Evolutionary conservation across 2,329 filamentous ascomycete genomes (phyloP).

Genomic region (Penicillium thymicola): DNA sequence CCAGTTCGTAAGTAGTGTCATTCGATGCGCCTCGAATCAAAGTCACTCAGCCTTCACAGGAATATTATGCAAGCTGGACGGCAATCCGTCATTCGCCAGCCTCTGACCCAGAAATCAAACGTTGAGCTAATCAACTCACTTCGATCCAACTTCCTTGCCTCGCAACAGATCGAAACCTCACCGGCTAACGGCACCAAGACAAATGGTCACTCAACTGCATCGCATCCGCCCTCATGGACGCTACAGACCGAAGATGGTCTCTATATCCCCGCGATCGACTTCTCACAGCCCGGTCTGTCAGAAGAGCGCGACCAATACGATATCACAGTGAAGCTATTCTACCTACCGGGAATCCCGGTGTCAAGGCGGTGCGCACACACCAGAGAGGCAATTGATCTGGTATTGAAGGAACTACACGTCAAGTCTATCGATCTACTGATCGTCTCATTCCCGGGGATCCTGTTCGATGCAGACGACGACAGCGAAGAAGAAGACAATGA

Average conservation of each 20-base stretch:
- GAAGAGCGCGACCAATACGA: constrained; percentile 87
- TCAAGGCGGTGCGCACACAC: constrained; percentile 67
- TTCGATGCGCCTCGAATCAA: constrained; percentile 1
- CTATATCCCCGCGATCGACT: constrained; percentile 76
- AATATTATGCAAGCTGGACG: constrained; percentile 84
- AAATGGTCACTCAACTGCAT: constrained; percentile 13
- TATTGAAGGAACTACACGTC: constrained; percentile 74
- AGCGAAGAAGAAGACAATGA: constrained; percentile 65
- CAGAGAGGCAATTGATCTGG: constrained; percentile 72
- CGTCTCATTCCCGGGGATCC: constrained; percentile 86
- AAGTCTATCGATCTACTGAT: constrained; percentile 81
- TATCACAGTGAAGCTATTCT: constrained; percentile 94
- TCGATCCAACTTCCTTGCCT: constrained; percentile 74
- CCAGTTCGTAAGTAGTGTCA: constrained; percentile 67
- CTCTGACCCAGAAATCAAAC: constrained; percentile 78
- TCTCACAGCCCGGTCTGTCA: constrained; percentile 65
- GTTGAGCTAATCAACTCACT: constrained; percentile 88
- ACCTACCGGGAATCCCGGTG: constrained; percentile 68
- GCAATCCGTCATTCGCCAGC: constrained; percentile 77
- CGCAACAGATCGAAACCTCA: constrained; percentile 57
- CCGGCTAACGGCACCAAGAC: constrained; percentile 21
- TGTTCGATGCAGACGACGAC: constrained; percentile 89
- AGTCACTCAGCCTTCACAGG: constrained; percentile 36
- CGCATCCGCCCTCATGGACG: constrained; percentile 60
- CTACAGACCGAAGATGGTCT: constrained; percentile 58